These are phyloP conservation scores for Anisodus acutangulus DNA, from an alignment of 257 asterid species.

Conservation along the genomic window DNA sequence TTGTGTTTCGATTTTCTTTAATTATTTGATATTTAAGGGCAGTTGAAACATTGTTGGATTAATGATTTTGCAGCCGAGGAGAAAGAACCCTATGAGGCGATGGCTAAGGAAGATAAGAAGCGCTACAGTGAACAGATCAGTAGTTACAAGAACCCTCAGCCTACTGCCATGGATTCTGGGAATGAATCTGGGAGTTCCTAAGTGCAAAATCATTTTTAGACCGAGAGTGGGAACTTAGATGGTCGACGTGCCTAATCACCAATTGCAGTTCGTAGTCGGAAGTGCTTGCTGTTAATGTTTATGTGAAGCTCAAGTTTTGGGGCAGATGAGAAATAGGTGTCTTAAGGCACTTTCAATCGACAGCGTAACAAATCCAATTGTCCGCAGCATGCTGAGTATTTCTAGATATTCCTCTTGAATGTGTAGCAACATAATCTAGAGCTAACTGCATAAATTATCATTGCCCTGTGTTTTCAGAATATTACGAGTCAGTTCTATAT, in stretches of 20 bases:
- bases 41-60: neutral
- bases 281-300: neutral
- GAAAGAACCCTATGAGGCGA: conserved; percentile 80
- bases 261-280: neutral
- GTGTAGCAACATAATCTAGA: neutral
- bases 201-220: neutral
- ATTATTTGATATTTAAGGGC: too few species aligned
- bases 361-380: neutral
- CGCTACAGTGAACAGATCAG: conserved; percentile 70
- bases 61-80: conserved; percentile 66
- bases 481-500: neutral
- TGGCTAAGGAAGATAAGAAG: conserved; percentile 82
- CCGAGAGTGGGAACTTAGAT: neutral
- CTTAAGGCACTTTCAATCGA: neutral
- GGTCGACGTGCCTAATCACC: conserved; percentile 7
- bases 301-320: conserved; percentile 9
- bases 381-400: neutral
- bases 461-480: neutral
- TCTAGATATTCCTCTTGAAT: neutral
- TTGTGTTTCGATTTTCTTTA: neutral
- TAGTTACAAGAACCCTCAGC: conserved; percentile 67
- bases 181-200: conserved; percentile 64
- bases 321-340: conserved; percentile 9
- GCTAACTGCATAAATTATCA: neutral
- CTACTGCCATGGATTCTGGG: conserved; percentile 47